Evolutionary conservation across 768 basidiomycete genomes (phyloP), one percentile per base, ranked within the genome.

Genomic region (Leucocoprinus sp.): DNA sequence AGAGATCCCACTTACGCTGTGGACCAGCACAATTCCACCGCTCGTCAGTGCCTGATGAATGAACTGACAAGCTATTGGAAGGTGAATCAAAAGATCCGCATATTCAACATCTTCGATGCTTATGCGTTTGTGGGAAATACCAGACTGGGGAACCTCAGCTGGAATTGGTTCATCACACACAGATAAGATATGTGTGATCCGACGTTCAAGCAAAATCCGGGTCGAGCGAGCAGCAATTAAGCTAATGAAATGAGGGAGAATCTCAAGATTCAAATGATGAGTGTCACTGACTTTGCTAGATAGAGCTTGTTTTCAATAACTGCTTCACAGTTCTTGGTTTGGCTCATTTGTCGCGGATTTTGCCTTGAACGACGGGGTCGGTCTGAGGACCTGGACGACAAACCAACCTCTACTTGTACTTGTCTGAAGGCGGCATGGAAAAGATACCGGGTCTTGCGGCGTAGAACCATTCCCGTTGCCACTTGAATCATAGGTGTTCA

Each of bases 151-250:
- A 21, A 76, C 60, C 52, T 86, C 84, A 37, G 81, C 77, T 35
- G 83, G 82, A 40, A 85, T 83, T 4, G 70, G 69, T 44, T 90
- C 87, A 27, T 65, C 60, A 56, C 87, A 88, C 43, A 87, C 84
- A 37, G 85, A 88, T 14, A 90, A 60, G 41, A 89, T 78, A 62
- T 90, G 87, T 4, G 84, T 85, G 50, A 90, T 82, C 49, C 76
- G 76, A 53, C 80, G 78, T 60, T 87, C 84, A 40, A 76, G 71
- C 61, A 87, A 69, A 44, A 80, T 75, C 58, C 83, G 75, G 19
- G 83, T 74, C 27, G 84, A 84, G 52, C 72, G 72, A 23, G 85
- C 84, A 41, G 84, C 81, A 54, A 73, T 68, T 55, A 86, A 70
- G 57, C 85, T 87, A 57, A 26, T 57, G 45, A 37, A 39, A 46